Evolutionary conservation across 345 rosid species (phyloP).

Genomic region (Aethionema arabicum): DNA sequence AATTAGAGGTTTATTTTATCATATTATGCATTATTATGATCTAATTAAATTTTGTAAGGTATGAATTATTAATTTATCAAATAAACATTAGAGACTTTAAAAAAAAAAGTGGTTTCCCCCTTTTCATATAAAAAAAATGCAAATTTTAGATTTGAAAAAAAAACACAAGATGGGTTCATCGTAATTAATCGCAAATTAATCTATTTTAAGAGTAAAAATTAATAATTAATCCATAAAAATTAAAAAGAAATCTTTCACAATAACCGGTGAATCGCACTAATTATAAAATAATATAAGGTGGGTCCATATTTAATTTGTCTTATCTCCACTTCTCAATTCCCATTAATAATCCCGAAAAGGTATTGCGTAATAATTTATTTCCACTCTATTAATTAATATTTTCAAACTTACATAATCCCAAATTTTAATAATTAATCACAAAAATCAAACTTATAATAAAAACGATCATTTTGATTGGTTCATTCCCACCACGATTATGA

Average conservation of each 20-base stretch:
- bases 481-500: constrained; percentile 29
- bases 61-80: too few species aligned
- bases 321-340: constrained; percentile 34
- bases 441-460: background rate
- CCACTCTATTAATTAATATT: background rate
- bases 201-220: background rate
- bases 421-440: background rate
- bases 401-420: background rate
- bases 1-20: too few species aligned
- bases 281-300: constrained; percentile 24
- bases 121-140: background rate
- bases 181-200: constrained; percentile 18
- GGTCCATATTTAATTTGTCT: constrained; percentile 14
- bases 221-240: constrained; percentile 18
- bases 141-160: background rate
- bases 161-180: constrained; percentile 18
- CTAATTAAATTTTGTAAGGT: too few species aligned
- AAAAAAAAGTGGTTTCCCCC: too few species aligned
- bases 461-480: constrained; percentile 31
- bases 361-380: constrained; percentile 34
- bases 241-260: background rate
- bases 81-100: too few species aligned
- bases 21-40: too few species aligned
- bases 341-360: constrained; percentile 31
- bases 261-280: constrained; percentile 34